Evolutionary conservation across 2,329 filamentous ascomycete genomes (phyloP), one percentile per base, ranked within the genome.

Genomic region (Diplodia intermedia): DNA sequence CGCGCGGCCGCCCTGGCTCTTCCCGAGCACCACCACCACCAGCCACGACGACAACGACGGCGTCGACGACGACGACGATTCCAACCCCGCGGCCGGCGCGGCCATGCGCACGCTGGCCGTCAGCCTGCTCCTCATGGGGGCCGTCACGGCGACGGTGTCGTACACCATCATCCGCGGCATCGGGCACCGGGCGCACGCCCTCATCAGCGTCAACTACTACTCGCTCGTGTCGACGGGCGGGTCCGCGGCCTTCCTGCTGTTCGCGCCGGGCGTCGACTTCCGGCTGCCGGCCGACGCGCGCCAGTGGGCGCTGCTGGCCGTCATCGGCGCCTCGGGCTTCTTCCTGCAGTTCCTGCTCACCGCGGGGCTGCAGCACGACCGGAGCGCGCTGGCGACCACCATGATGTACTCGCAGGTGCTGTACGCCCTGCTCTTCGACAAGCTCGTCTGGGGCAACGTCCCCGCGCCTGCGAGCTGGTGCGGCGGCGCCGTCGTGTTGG

Each of bases 171-270:
- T 97, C 71, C 86, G 92, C 11, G 87, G 90, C 75, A 94, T 97
- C 70, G 93, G 93, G 5, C 87, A 87, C 72, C 86, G 91, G 33
- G 90, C 91, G 0, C 92, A 96, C 74, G 87, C 92, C 0, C 82
- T 97, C 26, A 88, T 96, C 69, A 90, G 87, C 4, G 91, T 96
- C 66, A 94, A 92, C 73, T 94, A 93, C 79, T 96, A 96, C 74
- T 87, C 88, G 2, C 80, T 83, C 2, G 89, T 87, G 76, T 90
- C 89, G 69, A 89, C 87, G 0, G 70, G 92, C 1, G 87, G 94
- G 56, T 88, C 88, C 29, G 76, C 84, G 3, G 69, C 86, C 1
- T 86, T 86, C 18, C 84, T 94, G 55, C 70, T 85, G 3, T 72
- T 80, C 4, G 72, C 89, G 3, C 87, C 88, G 0, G 81, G 81